These are phyloP conservation scores for Alternaria consortialis DNA, from an alignment of 2,329 filamentous ascomycete genomes.

Conservation along the genomic window DNA sequence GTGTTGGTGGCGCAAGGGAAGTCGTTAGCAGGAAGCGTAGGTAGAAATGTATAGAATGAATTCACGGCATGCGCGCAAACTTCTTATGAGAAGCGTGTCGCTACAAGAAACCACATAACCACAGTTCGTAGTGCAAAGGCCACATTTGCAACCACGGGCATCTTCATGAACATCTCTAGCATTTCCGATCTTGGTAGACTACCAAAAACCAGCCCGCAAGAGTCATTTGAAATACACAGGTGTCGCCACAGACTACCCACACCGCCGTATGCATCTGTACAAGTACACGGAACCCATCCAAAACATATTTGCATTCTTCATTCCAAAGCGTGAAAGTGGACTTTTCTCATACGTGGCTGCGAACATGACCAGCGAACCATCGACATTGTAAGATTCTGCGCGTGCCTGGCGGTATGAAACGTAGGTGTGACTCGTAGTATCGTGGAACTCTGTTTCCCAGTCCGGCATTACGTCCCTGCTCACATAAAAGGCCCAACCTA, in stretches of 20 bases:
- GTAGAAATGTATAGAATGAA: not conserved
- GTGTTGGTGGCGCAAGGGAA: not conserved
- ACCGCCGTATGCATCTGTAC: constrained; percentile 31
- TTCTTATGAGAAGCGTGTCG: not conserved
- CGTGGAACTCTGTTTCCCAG: constrained; percentile 6
- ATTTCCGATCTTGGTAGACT: constrained; percentile 8
- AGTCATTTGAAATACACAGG: constrained; percentile 2
- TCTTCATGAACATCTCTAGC: constrained; percentile 7
- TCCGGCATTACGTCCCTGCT: not conserved
- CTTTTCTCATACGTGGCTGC: constrained; percentile 10
- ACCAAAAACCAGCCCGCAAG: constrained; percentile 1
- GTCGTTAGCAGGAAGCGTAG: not conserved
- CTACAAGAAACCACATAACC: not conserved
- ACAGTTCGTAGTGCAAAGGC: not conserved
- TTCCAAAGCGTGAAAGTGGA: constrained; percentile 21
- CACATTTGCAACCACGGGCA: not conserved
- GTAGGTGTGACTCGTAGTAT: constrained; percentile 13
- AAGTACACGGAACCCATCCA: constrained; percentile 36
- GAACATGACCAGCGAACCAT: constrained; percentile 2
- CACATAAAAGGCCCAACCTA: constrained; percentile 36
- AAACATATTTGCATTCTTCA: constrained; percentile 29
- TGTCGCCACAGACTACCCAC: constrained; percentile 6
- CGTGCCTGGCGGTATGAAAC: constrained; percentile 4
- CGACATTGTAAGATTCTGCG: not conserved
- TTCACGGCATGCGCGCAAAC: not conserved